A percentile compares a stretch with the other conserved stretches of the same genome.
Evolutionary conservation across 78 protist species (phyloP).

Genomic region (Andalucia godoyi): DNA sequence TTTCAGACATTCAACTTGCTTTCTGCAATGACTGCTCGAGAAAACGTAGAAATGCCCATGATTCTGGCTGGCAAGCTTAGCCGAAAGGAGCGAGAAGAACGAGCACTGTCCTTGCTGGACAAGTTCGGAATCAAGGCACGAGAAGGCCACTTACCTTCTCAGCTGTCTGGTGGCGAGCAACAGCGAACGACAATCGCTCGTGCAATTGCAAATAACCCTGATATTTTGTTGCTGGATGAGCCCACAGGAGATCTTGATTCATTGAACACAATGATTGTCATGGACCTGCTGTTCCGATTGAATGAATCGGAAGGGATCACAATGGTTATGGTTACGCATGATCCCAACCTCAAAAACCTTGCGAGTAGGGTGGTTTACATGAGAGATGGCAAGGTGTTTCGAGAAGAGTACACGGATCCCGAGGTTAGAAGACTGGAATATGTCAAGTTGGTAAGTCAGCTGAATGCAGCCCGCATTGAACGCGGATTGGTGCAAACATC

Average conservation of each 20-base stretch:
- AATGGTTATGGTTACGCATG: slow-evolving; percentile 92
- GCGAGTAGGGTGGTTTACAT: slow-evolving; percentile 78
- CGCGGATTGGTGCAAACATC: no score
- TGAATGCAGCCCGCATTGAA: no score
- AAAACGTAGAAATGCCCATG: slow-evolving; percentile 91
- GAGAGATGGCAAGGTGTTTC: slow-evolving; percentile 90
- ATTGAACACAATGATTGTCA: slow-evolving; percentile 66
- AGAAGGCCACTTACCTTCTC: slow-evolving; percentile 68
- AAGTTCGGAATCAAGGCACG: slow-evolving; percentile 68
- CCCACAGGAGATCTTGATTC: slow-evolving; percentile 92
- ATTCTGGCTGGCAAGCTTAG: slow-evolving; percentile 61
- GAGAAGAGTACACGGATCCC: no score
- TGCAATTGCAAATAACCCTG: slow-evolving; percentile 79
- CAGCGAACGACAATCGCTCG: slow-evolving; percentile 88
- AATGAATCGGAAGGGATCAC: slow-evolving; percentile 70
- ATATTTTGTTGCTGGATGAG: slow-evolving; percentile 82
- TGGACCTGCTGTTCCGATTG: slow-evolving; percentile 66
- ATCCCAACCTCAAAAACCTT: slow-evolving; percentile 62
- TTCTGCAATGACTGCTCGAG: slow-evolving; percentile 76
- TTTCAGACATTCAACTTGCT: slow-evolving; percentile 90
- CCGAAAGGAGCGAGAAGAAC: background rate
- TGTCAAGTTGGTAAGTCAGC: no score
- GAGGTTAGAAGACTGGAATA: no score
- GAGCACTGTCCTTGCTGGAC: slow-evolving; percentile 21
- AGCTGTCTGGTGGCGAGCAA: slow-evolving; percentile 91